phyloP scores from a whole-genome alignment of 2,329 filamentous ascomycete genomes.

The Leptodontidium sp. region DNA sequence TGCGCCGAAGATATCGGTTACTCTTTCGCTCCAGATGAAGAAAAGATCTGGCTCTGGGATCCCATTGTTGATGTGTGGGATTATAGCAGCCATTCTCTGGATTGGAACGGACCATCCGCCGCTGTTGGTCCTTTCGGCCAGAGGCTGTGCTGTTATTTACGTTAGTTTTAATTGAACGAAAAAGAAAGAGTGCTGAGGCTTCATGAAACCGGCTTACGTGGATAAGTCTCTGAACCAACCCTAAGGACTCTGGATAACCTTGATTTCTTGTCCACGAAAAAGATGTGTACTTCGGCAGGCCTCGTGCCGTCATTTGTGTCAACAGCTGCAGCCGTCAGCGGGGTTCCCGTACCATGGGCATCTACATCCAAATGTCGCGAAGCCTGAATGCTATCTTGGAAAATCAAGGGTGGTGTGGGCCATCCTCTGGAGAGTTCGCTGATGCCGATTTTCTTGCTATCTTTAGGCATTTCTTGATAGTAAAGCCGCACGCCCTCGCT shows the following conservation, averaged over 20 bases:
- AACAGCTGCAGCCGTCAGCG: background rate
- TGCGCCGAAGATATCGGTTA: background rate
- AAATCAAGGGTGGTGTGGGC: background rate
- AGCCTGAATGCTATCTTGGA: background rate
- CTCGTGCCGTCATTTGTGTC: background rate
- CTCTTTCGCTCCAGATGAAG: background rate
- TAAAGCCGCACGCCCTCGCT: background rate
- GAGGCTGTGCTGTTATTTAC: background rate
- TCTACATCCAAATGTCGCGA: background rate
- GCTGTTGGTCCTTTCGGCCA: background rate
- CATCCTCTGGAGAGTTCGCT: conserved; percentile 1
- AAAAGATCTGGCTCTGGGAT: background rate
- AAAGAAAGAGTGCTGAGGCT: background rate
- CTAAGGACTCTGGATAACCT: background rate
- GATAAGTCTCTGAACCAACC: background rate
- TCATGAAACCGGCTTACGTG: background rate
- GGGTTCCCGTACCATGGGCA: background rate
- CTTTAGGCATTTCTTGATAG: background rate
- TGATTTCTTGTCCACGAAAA: background rate
- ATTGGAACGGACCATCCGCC: background rate
- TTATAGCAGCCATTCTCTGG: conserved; percentile 1
- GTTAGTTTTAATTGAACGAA: background rate
- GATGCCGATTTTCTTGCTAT: background rate
- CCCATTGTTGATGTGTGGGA: conserved; percentile 6
- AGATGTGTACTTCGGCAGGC: background rate